Conservation (phyloP, 2,329 filamentous ascomycete genomes). For the Aspergillus eucalypticola region DNA sequence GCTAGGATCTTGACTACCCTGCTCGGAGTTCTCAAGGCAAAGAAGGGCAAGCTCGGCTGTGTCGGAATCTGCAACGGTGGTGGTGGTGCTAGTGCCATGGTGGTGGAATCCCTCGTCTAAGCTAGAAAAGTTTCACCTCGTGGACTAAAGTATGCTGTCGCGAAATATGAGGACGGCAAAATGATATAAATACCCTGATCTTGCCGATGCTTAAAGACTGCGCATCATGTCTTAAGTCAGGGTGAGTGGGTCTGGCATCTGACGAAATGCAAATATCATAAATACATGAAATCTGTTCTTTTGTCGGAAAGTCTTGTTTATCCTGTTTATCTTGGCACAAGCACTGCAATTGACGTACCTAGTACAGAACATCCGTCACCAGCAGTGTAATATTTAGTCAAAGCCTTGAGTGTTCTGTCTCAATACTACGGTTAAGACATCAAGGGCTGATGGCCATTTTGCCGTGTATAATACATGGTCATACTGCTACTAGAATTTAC, state of each 20-base stretch:
- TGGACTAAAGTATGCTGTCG: neutral
- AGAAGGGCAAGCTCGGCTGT: slow-evolving; percentile 89
- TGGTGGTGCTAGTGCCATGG: slow-evolving; percentile 88
- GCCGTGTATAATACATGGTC: too few species aligned
- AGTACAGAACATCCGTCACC: too few species aligned
- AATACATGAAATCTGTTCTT: neutral
- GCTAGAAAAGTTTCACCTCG: neutral
- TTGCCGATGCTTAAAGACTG: neutral
- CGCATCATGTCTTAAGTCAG: neutral
- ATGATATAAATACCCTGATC: neutral
- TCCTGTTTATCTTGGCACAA: too few species aligned
- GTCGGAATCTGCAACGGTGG: slow-evolving; percentile 98
- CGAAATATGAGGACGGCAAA: neutral
- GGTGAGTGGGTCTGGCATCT: neutral
- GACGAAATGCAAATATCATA: neutral
- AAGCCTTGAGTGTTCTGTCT: too few species aligned
- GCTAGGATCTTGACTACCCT: slow-evolving; percentile 91
- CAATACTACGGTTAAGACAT: too few species aligned
- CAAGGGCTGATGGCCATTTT: too few species aligned
- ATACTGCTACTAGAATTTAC: too few species aligned
- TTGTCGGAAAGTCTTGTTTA: too few species aligned
- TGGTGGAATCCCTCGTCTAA: slow-evolving; percentile 68
- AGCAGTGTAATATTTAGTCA: too few species aligned
- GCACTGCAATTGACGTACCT: too few species aligned
- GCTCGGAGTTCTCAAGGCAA: slow-evolving; percentile 82